phyloP scores from a whole-genome alignment of 768 basidiomycete species.

The Lactarius evosmus region DNA sequence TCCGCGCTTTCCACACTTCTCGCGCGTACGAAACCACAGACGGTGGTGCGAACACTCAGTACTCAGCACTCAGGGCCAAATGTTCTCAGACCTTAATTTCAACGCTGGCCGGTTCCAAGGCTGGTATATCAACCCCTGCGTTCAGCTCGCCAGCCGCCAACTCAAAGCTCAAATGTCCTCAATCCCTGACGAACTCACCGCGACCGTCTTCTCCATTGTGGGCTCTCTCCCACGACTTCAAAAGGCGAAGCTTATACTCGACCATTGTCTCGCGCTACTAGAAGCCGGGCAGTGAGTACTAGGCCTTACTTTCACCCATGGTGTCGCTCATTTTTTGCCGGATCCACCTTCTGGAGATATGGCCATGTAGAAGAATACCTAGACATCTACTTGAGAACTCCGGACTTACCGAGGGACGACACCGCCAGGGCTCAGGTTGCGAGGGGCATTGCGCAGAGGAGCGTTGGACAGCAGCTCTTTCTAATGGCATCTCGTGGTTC shows the following conservation, averaged over 20 bases:
- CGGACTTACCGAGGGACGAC: constrained; percentile 50
- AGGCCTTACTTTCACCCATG: not conserved
- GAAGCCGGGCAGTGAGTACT: constrained; percentile 37
- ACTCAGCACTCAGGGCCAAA: not conserved
- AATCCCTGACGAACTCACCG: constrained; percentile 37
- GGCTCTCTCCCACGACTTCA: constrained; percentile 32
- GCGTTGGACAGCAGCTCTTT: constrained; percentile 52
- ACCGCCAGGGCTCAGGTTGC: constrained; percentile 54
- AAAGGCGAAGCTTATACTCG: constrained; percentile 38
- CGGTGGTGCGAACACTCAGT: not conserved
- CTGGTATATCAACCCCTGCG: not conserved
- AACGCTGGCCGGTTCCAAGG: not conserved
- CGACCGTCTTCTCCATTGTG: constrained; percentile 36
- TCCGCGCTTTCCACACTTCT: not conserved
- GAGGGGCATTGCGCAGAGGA: constrained; percentile 56
- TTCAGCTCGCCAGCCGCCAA: not conserved
- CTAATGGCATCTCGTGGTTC: constrained; percentile 58
- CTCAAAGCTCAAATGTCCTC: constrained; percentile 5
- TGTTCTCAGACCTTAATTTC: not conserved
- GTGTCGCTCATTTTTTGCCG: not conserved
- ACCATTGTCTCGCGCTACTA: constrained; percentile 37
- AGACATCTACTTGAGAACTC: constrained; percentile 62
- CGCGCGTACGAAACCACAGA: not conserved
- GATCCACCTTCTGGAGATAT: constrained; percentile 42
- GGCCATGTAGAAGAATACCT: constrained; percentile 60